phyloP scores from a whole-genome alignment of 306 rosid genomes.

The Dryas octopetala region DNA sequence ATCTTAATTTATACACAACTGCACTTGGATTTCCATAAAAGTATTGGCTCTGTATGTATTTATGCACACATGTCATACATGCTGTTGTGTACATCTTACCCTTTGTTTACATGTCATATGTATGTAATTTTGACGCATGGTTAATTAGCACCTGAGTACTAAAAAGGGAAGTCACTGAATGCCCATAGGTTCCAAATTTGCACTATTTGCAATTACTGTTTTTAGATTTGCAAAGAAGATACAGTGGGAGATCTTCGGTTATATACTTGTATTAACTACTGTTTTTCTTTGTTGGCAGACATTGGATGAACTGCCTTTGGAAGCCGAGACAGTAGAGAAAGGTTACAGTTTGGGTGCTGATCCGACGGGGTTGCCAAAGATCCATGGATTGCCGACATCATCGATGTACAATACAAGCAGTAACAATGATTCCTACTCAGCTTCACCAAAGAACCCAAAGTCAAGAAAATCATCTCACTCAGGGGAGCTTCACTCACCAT shows the following conservation, averaged over 20 bases:
- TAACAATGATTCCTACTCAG: slow-evolving; percentile 56
- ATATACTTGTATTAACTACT: neutral
- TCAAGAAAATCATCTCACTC: slow-evolving; percentile 83
- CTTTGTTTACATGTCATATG: no score
- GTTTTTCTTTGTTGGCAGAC: slow-evolving; percentile 49
- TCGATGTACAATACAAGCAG: slow-evolving; percentile 57
- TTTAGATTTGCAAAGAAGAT: neutral
- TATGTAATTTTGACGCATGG: neutral
- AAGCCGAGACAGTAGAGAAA: slow-evolving; percentile 92
- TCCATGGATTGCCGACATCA: slow-evolving; percentile 78
- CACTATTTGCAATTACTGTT: neutral
- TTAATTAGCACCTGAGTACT: neutral
- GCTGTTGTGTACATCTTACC: neutral
- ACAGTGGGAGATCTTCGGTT: neutral
- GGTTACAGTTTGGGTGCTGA: slow-evolving; percentile 74
- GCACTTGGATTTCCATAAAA: neutral
- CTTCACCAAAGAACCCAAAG: slow-evolving; percentile 69
- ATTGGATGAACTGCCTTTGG: slow-evolving; percentile 88
- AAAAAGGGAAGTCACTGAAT: neutral
- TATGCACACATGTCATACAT: neutral
- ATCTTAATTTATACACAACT: neutral
- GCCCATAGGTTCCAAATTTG: neutral
- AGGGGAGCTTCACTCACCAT: slow-evolving; percentile 73
- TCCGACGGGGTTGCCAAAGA: slow-evolving; percentile 83
- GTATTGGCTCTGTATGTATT: neutral